Evolutionary conservation across 1,284 basidiomycete genomes (phyloP).

Genomic region (Lentinula novae-zelandiae): DNA sequence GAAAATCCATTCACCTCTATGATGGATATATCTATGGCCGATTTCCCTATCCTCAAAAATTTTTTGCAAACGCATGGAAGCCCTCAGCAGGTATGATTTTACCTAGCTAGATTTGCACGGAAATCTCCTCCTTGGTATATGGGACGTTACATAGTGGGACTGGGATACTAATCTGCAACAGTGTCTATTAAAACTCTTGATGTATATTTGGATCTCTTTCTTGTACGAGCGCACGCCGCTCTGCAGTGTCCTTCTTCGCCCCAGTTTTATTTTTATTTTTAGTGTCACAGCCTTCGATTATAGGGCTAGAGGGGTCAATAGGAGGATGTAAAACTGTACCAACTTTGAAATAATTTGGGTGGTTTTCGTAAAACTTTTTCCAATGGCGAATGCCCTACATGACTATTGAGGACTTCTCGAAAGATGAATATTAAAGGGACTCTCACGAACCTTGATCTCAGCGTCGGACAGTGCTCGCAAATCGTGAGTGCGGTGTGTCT

Average conservation of each 20-base stretch:
- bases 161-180: slow-evolving; percentile 12
- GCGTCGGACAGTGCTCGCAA: slow-evolving; percentile 72
- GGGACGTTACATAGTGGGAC: neutral
- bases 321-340: slow-evolving; percentile 72
- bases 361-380: slow-evolving; percentile 84
- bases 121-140: neutral
- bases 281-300: slow-evolving; percentile 78
- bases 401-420: neutral
- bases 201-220: slow-evolving; percentile 11
- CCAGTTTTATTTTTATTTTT: slow-evolving; percentile 32
- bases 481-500: slow-evolving; percentile 87
- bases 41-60: slow-evolving; percentile 76
- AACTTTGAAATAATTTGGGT: slow-evolving; percentile 74
- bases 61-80: slow-evolving; percentile 63
- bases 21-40: slow-evolving; percentile 72
- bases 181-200: slow-evolving; percentile 15
- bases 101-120: neutral
- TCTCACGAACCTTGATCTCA: slow-evolving; percentile 60
- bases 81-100: slow-evolving; percentile 27
- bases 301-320: slow-evolving; percentile 76
- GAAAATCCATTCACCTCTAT: slow-evolving; percentile 66
- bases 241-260: slow-evolving; percentile 18
- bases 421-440: slow-evolving; percentile 10
- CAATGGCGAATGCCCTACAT: slow-evolving; percentile 75
- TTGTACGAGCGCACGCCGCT: slow-evolving; percentile 15